Percentiles rank a stretch among this genome's conserved stretches.
These are phyloP conservation scores for Herpetomonas samuelpessoai DNA, from an alignment of 208 protist species.

Conservation along the genomic window DNA sequence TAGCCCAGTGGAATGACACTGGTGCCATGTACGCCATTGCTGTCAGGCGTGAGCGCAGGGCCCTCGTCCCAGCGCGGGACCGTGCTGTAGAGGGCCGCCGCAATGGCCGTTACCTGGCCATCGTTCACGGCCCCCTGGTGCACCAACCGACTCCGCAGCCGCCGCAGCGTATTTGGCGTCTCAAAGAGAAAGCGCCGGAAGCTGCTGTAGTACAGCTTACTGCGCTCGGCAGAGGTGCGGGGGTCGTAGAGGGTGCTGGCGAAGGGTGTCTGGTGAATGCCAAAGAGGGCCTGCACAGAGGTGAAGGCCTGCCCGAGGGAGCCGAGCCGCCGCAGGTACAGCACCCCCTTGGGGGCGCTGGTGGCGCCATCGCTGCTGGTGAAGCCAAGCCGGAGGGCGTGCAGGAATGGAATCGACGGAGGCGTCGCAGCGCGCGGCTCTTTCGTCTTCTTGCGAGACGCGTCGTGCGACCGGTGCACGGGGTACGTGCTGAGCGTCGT, in stretches of 20 bases:
- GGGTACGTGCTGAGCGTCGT: conserved; percentile 30
- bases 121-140: conserved; percentile 47
- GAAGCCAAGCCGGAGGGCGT: conserved; percentile 46
- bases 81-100: conserved; percentile 47
- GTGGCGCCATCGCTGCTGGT: neutral
- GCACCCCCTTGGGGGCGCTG: conserved; percentile 4
- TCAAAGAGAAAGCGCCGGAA: conserved; percentile 22
- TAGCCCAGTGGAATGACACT: conserved; percentile 3
- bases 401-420: conserved; percentile 37
- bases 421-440: too few species aligned
- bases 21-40: neutral
- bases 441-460: neutral
- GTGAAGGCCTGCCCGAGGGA: conserved; percentile 42
- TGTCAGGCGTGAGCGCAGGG: neutral
- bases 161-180: conserved; percentile 3
- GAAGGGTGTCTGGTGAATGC: conserved; percentile 46
- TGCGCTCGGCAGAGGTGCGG: conserved; percentile 27
- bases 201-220: conserved; percentile 22
- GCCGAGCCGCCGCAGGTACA: conserved; percentile 53
- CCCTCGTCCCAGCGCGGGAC: conserved; percentile 37
- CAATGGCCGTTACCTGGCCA: conserved; percentile 63
- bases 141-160: conserved; percentile 22
- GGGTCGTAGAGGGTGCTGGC: conserved; percentile 64
- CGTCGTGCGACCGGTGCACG: conserved; percentile 1
- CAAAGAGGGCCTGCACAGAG: conserved; percentile 45